Evolutionary conservation across 257 asterid species (phyloP).

Genomic region (Ilex aquifolium): DNA sequence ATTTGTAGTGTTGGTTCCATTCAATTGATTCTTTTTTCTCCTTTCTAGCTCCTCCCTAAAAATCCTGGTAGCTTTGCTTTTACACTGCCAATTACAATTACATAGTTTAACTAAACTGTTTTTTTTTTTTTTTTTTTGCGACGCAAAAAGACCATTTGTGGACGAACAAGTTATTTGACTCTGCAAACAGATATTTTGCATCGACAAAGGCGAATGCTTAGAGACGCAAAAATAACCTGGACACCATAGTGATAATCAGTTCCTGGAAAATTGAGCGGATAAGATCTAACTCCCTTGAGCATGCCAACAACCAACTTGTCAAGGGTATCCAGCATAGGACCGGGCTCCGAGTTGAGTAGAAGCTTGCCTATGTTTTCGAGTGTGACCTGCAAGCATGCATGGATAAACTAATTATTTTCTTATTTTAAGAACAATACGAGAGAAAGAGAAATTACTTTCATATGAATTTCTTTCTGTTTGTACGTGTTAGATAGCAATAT

Average conservation of each 20-base stretch:
- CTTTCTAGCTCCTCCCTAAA: slow-evolving; percentile 43
- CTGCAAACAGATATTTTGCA: too few species aligned
- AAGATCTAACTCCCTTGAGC: slow-evolving; percentile 32
- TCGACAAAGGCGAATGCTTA: too few species aligned
- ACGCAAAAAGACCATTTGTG: too few species aligned
- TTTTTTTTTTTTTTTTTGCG: too few species aligned
- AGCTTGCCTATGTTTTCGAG: slow-evolving; percentile 41
- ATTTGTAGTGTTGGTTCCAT: background rate
- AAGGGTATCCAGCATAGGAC: slow-evolving; percentile 34
- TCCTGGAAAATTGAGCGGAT: slow-evolving; percentile 47
- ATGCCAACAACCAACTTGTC: slow-evolving; percentile 28
- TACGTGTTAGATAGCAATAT: too few species aligned
- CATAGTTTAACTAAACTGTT: too few species aligned
- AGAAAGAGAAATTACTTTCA: too few species aligned
- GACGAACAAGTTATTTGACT: too few species aligned
- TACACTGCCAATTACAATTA: slow-evolving; percentile 31
- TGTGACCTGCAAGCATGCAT: slow-evolving; percentile 22
- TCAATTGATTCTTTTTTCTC: slow-evolving; percentile 19
- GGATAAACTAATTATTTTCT: too few species aligned
- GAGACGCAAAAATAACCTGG: slow-evolving; percentile 16
- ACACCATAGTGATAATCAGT: slow-evolving; percentile 33
- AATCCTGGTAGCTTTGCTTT: slow-evolving; percentile 29
- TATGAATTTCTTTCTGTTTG: too few species aligned
- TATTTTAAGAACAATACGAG: too few species aligned
- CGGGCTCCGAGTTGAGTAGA: slow-evolving; percentile 46